Evolutionary conservation across 1,139 yeast species (phyloP).

Genomic region (Kodamaea sp.): DNA sequence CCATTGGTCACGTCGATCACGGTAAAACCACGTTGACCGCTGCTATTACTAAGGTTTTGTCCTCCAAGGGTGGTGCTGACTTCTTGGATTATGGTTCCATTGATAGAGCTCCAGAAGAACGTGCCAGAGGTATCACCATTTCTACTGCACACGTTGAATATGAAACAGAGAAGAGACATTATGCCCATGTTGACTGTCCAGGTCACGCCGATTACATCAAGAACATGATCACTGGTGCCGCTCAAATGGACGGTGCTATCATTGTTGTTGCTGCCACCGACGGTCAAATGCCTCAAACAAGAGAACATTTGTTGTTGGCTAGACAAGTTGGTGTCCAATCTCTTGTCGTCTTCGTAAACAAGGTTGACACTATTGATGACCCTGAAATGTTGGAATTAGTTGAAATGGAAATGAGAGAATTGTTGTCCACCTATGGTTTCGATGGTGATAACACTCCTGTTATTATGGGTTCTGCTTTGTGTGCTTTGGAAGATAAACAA

Average conservation of each 20-base stretch:
- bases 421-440: slow-evolving; percentile 83
- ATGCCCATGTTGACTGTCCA: slow-evolving; percentile 50
- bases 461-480: slow-evolving; percentile 96
- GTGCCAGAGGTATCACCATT: slow-evolving; percentile 99
- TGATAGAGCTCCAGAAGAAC: slow-evolving; percentile 98
- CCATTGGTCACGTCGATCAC: slow-evolving; percentile 93
- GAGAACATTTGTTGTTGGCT: slow-evolving; percentile 96
- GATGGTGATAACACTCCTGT: slow-evolving; percentile 99
- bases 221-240: slow-evolving; percentile 99
- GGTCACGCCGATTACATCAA: slow-evolving; percentile 99
- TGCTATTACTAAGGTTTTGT: slow-evolving; percentile 93
- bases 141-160: slow-evolving; percentile 97
- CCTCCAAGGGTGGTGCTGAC: slow-evolving; percentile 85
- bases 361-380: slow-evolving; percentile 96
- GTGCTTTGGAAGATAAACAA: slow-evolving; percentile 84
- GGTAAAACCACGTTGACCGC: slow-evolving; percentile 98
- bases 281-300: slow-evolving; percentile 99
- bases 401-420: slow-evolving; percentile 99
- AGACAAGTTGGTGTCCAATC: slow-evolving; percentile 99
- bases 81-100: slow-evolving; percentile 91
- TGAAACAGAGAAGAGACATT: slow-evolving; percentile 32
- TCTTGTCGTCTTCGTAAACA: slow-evolving; percentile 95
- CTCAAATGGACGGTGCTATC: slow-evolving; percentile 99
- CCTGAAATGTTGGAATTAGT: slow-evolving; percentile 99
- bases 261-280: slow-evolving; percentile 99